A percentile compares a stretch with the other conserved stretches of the same genome.
Evolutionary conservation across 345 rosid species (phyloP).

Genomic region (Populus tremula): DNA sequence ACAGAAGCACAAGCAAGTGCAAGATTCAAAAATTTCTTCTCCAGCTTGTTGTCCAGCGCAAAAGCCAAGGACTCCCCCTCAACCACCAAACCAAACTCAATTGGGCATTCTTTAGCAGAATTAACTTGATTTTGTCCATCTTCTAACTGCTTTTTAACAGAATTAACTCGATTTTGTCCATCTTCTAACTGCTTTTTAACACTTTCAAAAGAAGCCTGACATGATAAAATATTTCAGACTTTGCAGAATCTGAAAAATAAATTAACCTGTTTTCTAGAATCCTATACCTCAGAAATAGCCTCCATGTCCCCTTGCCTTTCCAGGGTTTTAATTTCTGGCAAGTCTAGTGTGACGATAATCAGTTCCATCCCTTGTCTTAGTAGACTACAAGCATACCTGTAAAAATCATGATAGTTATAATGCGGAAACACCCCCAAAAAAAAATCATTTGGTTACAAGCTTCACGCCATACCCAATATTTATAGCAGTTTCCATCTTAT

Average conservation of each 20-base stretch:
- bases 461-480: slow-evolving; percentile 70
- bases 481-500: slow-evolving; percentile 85
- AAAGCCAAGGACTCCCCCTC: slow-evolving; percentile 77
- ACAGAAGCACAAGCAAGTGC: slow-evolving; percentile 65
- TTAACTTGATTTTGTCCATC: slow-evolving; percentile 38
- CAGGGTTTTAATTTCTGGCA: slow-evolving; percentile 50
- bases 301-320: slow-evolving; percentile 65
- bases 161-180: slow-evolving; percentile 37
- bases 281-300: slow-evolving; percentile 48
- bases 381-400: slow-evolving; percentile 81
- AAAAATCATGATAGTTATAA: slow-evolving; percentile 15
- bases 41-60: slow-evolving; percentile 49
- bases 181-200: slow-evolving; percentile 44
- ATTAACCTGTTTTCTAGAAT: background rate
- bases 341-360: slow-evolving; percentile 64
- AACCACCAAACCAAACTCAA: slow-evolving; percentile 61
- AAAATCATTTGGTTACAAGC: background rate
- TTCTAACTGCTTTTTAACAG: slow-evolving; percentile 44
- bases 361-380: slow-evolving; percentile 66
- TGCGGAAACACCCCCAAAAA: background rate
- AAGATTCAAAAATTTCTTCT: slow-evolving; percentile 56
- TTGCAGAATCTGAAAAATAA: background rate
- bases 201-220: slow-evolving; percentile 59
- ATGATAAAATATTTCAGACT: slow-evolving; percentile 16
- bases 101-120: slow-evolving; percentile 25